phyloP scores from a whole-genome alignment of 768 basidiomycete species.

The Suillus americanus region DNA sequence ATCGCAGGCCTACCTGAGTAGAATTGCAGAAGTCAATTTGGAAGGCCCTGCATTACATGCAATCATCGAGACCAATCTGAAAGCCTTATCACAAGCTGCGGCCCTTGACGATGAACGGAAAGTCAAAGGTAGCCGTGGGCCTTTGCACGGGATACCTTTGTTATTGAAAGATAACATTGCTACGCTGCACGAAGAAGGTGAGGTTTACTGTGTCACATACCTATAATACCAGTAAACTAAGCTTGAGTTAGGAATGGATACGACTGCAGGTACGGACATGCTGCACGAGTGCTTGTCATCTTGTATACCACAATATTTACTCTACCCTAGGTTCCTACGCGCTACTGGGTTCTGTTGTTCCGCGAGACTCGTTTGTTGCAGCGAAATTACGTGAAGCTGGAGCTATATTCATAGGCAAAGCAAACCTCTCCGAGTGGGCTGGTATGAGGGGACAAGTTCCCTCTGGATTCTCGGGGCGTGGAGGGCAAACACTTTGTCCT shows the following conservation, averaged over 20 bases:
- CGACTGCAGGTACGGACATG: constrained; percentile 33
- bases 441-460: constrained; percentile 35
- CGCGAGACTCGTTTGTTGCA: constrained; percentile 27
- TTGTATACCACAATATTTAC: neutral
- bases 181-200: constrained; percentile 31
- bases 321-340: constrained; percentile 31
- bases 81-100: constrained; percentile 53
- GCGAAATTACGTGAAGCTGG: constrained; percentile 25
- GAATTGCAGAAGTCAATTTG: constrained; percentile 68
- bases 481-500: constrained; percentile 42
- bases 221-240: neutral
- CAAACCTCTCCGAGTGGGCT: constrained; percentile 47
- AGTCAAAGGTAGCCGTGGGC: constrained; percentile 40
- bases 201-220: constrained; percentile 1
- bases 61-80: constrained; percentile 59
- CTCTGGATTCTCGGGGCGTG: constrained; percentile 44
- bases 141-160: constrained; percentile 59
- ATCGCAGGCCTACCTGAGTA: constrained; percentile 58
- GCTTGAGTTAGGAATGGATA: constrained; percentile 33
- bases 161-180: constrained; percentile 50
- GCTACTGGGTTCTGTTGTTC: constrained; percentile 21
- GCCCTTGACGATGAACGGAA: constrained; percentile 49
- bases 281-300: too few species aligned
- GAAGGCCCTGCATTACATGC: constrained; percentile 58
- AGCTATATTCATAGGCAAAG: constrained; percentile 37